Base-by-base conservation (phyloP, 805 yeast species). In the Naumovozyma castellii region DNA sequence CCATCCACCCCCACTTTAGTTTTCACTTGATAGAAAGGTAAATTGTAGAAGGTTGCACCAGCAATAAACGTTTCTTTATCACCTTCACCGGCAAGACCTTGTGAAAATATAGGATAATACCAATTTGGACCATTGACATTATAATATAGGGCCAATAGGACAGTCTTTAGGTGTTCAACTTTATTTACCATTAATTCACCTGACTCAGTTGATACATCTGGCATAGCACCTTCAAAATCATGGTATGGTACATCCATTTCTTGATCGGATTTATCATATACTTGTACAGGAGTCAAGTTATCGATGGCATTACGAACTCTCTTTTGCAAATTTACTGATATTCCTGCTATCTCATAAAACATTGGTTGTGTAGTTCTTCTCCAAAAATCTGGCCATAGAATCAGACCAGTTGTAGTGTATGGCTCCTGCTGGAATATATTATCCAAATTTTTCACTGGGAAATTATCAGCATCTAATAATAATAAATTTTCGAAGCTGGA, bases 331-430 rank as follows among this genome's bases (percentile, higher is more conserved):
- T 73, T 69, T 1, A 76, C 64, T 37, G 63, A 48, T 12, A 76
- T 64, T 2, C 76, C 83, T 0, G 84, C 84, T 47, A 85, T 76
- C 22, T 75, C 72, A 59, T 81, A 85, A 51, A 72, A 80, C 30
- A 64, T 63, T 4, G 95, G 94, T 1, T 84, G 74, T 1, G 88
- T 83, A 5, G 88, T 77, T 47, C 95, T 71, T 58, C 80, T 74
- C 95, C 95, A 85, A 58, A 78, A 85, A 60, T 85, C 95, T 1
- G 94, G 94, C 90, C 94, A 85, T 18, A 77, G 57, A 18, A 78
- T 61, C 56, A 75, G 61, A 42, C 79, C 75, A 43, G 67, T 62
- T 10, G 68, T 56, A 14, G 52, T 45, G 60, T 73, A 84, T 1
- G 84, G 78, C 34, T 76, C 75, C 10, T 71, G 59, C 3, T 62